Evolutionary conservation across 805 yeast species (phyloP).

Genomic region (Pichia membranifaciens): DNA sequence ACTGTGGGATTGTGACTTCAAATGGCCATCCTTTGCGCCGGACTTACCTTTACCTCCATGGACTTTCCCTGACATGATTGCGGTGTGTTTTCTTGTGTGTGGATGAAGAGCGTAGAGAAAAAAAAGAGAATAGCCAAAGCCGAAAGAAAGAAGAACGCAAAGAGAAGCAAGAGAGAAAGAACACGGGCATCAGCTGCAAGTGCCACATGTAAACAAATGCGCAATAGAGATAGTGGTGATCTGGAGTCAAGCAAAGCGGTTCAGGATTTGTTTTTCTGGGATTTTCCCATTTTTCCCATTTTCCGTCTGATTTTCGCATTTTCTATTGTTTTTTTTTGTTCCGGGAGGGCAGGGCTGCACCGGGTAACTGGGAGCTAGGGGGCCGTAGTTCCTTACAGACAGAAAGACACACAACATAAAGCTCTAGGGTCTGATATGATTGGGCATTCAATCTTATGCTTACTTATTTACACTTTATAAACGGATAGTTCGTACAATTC

Average conservation of each 20-base stretch:
- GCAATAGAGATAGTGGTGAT: not conserved
- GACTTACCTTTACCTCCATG: slow-evolving; percentile 94
- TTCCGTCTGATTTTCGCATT: no score
- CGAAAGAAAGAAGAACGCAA: not conserved
- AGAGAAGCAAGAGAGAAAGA: not conserved
- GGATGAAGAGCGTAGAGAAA: not conserved
- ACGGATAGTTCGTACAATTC: not conserved
- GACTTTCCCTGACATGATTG: slow-evolving; percentile 73
- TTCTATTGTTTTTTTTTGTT: no score
- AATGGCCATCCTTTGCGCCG: slow-evolving; percentile 59
- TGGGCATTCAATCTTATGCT: no score
- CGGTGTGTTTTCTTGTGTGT: not conserved
- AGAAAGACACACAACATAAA: no score
- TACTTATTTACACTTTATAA: not conserved
- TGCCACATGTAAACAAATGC: not conserved
- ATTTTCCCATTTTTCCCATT: no score
- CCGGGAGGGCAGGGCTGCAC: no score
- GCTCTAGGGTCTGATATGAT: no score
- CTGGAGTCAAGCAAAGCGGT: not conserved
- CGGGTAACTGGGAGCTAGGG: no score
- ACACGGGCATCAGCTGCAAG: not conserved
- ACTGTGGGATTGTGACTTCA: slow-evolving; percentile 74
- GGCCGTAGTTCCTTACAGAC: no score
- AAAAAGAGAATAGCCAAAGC: slow-evolving; percentile 7
- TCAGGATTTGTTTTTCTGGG: not conserved